phyloP scores from a whole-genome alignment of 768 basidiomycete species.

The Xerocomellus amylosporus region DNA sequence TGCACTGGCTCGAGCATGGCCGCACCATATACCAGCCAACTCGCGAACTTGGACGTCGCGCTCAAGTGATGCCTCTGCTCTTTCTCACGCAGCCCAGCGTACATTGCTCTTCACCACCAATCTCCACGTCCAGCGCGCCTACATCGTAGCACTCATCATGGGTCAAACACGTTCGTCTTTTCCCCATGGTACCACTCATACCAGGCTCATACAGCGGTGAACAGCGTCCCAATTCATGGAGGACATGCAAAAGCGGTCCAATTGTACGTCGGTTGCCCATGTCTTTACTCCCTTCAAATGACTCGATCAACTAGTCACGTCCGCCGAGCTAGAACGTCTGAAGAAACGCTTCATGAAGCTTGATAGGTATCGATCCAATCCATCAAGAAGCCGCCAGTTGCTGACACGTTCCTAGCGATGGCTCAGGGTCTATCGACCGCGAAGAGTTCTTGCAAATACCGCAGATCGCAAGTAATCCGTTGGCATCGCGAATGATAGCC shows the following conservation, averaged over 20 bases:
- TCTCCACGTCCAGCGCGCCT: background rate
- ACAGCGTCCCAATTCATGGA: conserved; percentile 93
- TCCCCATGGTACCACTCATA: background rate
- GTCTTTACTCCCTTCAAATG: conserved; percentile 1
- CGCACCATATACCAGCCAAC: conserved; percentile 16
- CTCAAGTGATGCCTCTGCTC: background rate
- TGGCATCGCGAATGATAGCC: conserved; percentile 97
- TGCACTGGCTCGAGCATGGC: conserved; percentile 16
- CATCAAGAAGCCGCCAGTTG: background rate
- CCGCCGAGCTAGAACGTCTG: conserved; percentile 87
- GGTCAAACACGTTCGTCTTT: conserved; percentile 75
- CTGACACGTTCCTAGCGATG: conserved; percentile 57
- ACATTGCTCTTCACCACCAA: background rate
- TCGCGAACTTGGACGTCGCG: conserved; percentile 3
- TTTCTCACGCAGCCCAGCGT: conserved; percentile 22
- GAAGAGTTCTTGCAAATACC: conserved; percentile 99
- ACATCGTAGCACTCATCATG: conserved; percentile 43
- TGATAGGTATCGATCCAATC: conserved; percentile 61
- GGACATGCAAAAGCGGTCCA: conserved; percentile 96
- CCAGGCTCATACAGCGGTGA: conserved; percentile 6
- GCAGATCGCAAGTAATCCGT: conserved; percentile 95
- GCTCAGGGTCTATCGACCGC: conserved; percentile 95
- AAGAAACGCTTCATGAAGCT: conserved; percentile 99
- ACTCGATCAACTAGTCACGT: conserved; percentile 67
- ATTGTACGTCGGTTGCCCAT: conserved; percentile 65